phyloP scores from a whole-genome alignment of 768 basidiomycete species.

The Galerina marginata region DNA sequence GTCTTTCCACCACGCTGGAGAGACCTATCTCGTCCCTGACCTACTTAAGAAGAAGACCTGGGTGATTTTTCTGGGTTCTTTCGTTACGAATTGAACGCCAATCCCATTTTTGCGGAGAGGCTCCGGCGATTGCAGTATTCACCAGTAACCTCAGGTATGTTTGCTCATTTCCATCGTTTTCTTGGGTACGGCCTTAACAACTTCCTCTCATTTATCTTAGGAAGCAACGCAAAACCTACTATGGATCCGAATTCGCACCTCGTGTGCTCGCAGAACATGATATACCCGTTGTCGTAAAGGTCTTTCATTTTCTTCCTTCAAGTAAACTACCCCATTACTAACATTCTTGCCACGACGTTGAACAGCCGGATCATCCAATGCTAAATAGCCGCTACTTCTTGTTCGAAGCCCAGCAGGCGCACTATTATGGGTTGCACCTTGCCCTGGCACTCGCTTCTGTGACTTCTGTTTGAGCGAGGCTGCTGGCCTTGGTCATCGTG shows the following conservation, averaged over 20 bases:
- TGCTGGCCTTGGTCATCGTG: conserved; percentile 69
- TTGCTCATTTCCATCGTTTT: neutral
- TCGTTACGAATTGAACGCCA: neutral
- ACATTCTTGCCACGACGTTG: too few relatives aligned
- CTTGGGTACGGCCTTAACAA: neutral
- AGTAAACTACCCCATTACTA: too few relatives aligned
- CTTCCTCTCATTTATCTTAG: conserved; percentile 19
- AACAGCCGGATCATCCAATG: conserved; percentile 60
- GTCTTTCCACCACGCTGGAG: conserved; percentile 80
- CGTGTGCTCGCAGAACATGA: conserved; percentile 70
- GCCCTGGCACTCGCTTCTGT: conserved; percentile 66
- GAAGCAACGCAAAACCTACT: conserved; percentile 60
- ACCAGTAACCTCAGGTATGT: conserved; percentile 59
- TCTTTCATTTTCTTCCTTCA: conserved; percentile 16
- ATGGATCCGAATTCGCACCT: conserved; percentile 76
- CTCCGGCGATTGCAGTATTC: conserved; percentile 77
- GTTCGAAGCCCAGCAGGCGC: conserved; percentile 73
- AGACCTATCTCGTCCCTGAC: conserved; percentile 82
- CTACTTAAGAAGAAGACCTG: conserved; percentile 77
- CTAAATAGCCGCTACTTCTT: conserved; percentile 69
- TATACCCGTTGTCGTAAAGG: conserved; percentile 78
- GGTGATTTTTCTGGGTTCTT: conserved; percentile 35
- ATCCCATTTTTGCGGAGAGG: conserved; percentile 37
- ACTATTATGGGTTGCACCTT: conserved; percentile 65
- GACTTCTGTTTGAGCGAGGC: conserved; percentile 68